These are phyloP conservation scores for Paramecium bursaria DNA, from an alignment of 73 alveolate genomes.

Conservation along the genomic window DNA sequence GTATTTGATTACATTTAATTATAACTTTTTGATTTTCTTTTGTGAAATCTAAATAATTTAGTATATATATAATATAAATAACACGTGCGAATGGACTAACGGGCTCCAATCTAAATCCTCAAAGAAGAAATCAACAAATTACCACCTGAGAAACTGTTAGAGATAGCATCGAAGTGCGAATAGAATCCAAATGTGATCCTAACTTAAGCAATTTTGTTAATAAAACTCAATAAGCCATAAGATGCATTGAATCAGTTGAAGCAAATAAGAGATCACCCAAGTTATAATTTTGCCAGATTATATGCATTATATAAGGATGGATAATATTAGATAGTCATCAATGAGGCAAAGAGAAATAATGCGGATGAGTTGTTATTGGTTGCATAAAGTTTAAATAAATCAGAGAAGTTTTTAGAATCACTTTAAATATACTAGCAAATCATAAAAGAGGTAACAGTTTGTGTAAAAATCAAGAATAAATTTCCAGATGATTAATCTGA, in stretches of 20 bases:
- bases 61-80: no score
- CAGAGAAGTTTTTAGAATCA: conserved; percentile 3
- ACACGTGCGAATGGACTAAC: conserved; percentile 61
- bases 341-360: neutral
- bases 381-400: conserved; percentile 10
- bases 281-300: neutral
- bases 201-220: conserved; percentile 11
- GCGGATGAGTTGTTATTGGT: conserved; percentile 7
- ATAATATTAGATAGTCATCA: neutral
- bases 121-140: conserved; percentile 23
- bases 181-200: neutral
- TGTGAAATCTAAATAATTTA: no score
- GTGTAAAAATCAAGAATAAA: neutral
- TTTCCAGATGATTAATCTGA: neutral
- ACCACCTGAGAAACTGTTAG: conserved; percentile 43
- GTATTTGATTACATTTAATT: no score
- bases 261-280: conserved; percentile 29
- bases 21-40: no score
- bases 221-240: neutral
- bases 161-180: conserved; percentile 27
- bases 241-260: conserved; percentile 10
- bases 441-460: conserved; percentile 16
- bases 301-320: conserved; percentile 25
- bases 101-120: conserved; percentile 27
- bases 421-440: neutral